A percentile compares a stretch with the other conserved stretches of the same genome.
These are phyloP conservation scores for Gossypium schwendimanii DNA, from an alignment of 441 rosid species.

Conservation along the genomic window DNA sequence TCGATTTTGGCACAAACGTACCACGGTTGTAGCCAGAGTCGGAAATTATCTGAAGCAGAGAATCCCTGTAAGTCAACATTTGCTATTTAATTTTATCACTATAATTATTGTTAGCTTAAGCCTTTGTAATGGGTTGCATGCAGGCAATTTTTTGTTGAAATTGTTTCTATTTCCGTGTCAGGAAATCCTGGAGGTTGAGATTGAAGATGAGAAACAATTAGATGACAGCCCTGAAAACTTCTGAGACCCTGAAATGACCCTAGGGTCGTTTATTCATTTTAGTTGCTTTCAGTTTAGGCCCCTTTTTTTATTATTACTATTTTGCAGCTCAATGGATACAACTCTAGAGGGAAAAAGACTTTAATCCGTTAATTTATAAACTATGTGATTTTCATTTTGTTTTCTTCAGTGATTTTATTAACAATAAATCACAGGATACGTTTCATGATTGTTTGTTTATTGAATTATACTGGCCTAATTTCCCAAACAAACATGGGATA, in stretches of 20 bases:
- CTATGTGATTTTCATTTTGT: too few species aligned
- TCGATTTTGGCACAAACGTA: slow-evolving; percentile 83
- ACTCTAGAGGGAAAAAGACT: neutral
- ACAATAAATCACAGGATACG: too few species aligned
- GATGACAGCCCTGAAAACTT: slow-evolving; percentile 90
- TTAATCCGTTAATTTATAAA: too few species aligned
- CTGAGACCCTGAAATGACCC: slow-evolving; percentile 20
- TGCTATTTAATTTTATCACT: neutral
- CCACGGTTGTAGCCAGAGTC: slow-evolving; percentile 65
- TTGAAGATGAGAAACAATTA: slow-evolving; percentile 82
- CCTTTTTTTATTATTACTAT: neutral
- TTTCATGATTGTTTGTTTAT: too few species aligned
- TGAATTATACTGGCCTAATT: too few species aligned
- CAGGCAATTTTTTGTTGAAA: neutral
- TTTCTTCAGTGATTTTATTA: too few species aligned
- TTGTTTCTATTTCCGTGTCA: slow-evolving; percentile 9
- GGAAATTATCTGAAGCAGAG: slow-evolving; percentile 87
- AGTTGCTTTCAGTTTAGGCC: neutral
- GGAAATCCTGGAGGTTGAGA: slow-evolving; percentile 84
- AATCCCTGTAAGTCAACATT: slow-evolving; percentile 53
- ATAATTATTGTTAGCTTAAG: neutral
- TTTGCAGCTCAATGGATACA: neutral
- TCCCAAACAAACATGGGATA: too few species aligned
- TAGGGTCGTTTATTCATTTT: neutral
- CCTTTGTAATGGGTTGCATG: neutral